Percentiles rank a stretch among this genome's conserved stretches.
phyloP scores from a whole-genome alignment of 306 rosid genomes.

The Prosopis cineraria region DNA sequence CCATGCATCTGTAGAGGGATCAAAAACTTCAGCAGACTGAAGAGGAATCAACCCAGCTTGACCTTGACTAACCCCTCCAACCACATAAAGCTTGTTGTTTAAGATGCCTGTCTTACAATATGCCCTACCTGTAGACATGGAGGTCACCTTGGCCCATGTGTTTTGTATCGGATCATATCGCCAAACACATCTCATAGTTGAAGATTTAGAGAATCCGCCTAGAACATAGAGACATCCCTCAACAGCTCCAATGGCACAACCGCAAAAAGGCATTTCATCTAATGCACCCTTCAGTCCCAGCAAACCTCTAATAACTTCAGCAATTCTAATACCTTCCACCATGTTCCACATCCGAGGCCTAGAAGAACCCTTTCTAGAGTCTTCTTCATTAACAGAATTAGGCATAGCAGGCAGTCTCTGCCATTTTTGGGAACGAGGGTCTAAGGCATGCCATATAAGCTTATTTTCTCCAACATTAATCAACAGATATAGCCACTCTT shows the following conservation, averaged over 20 bases:
- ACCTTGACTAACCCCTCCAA: constrained; percentile 92
- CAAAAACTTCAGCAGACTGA: constrained; percentile 93
- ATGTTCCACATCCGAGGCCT: constrained; percentile 75
- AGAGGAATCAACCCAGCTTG: constrained; percentile 82
- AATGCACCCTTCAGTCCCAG: constrained; percentile 72
- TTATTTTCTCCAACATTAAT: constrained; percentile 70
- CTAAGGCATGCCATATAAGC: constrained; percentile 78
- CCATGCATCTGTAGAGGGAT: constrained; percentile 73
- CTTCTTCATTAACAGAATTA: constrained; percentile 55
- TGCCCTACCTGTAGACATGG: constrained; percentile 88
- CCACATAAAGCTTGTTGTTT: constrained; percentile 85
- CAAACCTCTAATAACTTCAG: constrained; percentile 78
- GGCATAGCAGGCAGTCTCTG: constrained; percentile 90
- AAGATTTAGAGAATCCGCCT: constrained; percentile 86
- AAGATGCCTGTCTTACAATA: constrained; percentile 86
- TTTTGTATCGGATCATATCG: constrained; percentile 69
- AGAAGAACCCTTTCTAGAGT: constrained; percentile 54
- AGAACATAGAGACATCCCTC: constrained; percentile 88
- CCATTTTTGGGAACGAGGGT: constrained; percentile 77
- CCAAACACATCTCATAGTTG: constrained; percentile 85
- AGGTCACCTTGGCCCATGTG: constrained; percentile 65
- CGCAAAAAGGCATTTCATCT: constrained; percentile 90
- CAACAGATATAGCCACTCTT: constrained; percentile 90
- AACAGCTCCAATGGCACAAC: constrained; percentile 83
- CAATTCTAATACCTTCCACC: constrained; percentile 71